Conservation (phyloP, 805 yeast genomes). For the Zygosaccharomyces lentus region DNA sequence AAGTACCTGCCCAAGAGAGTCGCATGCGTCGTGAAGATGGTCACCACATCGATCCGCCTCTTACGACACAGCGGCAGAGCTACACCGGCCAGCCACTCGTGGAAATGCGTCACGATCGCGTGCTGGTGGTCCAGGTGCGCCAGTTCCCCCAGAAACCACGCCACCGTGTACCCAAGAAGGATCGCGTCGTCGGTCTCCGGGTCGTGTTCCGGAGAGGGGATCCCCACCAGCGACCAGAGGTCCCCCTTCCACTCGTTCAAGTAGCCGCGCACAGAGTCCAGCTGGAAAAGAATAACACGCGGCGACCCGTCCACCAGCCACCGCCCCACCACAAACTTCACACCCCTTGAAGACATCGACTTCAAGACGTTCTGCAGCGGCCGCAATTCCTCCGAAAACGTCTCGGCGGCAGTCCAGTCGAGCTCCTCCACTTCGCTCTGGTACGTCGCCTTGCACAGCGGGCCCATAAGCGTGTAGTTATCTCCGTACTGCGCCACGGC, state of each 20-base stretch:
- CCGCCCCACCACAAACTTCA: constrained; percentile 80
- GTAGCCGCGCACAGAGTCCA: constrained; percentile 62
- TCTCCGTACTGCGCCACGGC: constrained; percentile 90
- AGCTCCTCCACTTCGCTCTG: constrained; percentile 79
- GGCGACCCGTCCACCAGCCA: constrained; percentile 99
- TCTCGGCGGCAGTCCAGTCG: constrained; percentile 47
- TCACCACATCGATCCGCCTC: constrained; percentile 87
- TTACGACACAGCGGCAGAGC: constrained; percentile 89
- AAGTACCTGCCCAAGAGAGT: constrained; percentile 90
- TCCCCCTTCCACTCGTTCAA: constrained; percentile 94
- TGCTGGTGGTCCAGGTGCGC: constrained; percentile 77
- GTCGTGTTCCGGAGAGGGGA: constrained; percentile 90
- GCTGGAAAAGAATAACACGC: constrained; percentile 81
- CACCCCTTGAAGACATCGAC: constrained; percentile 78
- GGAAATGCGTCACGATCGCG: constrained; percentile 91
- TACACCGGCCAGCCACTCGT: constrained; percentile 98
- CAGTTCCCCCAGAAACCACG: constrained; percentile 96
- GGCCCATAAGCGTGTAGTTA: constrained; percentile 83
- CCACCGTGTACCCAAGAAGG: constrained; percentile 84
- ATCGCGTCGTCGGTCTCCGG: constrained; percentile 89
- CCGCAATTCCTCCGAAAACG: constrained; percentile 27
- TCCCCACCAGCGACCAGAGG: constrained; percentile 84
- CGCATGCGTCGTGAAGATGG: constrained; percentile 96
- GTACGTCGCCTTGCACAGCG: constrained; percentile 68
- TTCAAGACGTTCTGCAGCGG: constrained; percentile 48